These are phyloP conservation scores for Aspergillus alliaceus DNA, from an alignment of 2,329 filamentous ascomycete genomes.

Conservation along the genomic window DNA sequence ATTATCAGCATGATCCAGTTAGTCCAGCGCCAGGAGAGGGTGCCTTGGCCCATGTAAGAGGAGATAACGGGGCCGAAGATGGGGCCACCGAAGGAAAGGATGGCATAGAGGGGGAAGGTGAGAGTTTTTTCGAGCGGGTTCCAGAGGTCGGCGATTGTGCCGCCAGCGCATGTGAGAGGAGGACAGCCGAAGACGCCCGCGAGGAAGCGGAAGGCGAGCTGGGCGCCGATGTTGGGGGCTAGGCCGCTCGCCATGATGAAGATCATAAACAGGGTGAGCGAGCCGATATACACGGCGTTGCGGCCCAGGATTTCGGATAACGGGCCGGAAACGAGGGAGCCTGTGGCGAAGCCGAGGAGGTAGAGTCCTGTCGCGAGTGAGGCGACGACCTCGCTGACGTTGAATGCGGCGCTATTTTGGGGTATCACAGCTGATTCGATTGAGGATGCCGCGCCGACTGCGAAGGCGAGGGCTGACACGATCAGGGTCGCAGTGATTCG, in stretches of 20 bases:
- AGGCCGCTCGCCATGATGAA: slow-evolving; percentile 51
- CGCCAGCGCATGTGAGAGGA: slow-evolving; percentile 46
- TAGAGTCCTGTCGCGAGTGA: slow-evolving; percentile 46
- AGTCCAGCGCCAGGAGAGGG: slow-evolving; percentile 37
- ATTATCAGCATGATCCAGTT: slow-evolving; percentile 47
- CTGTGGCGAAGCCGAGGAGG: slow-evolving; percentile 49
- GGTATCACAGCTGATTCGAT: slow-evolving; percentile 53
- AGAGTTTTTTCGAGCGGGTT: slow-evolving; percentile 47
- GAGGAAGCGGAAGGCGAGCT: slow-evolving; percentile 51
- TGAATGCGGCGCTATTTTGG: slow-evolving; percentile 47
- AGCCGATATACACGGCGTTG: slow-evolving; percentile 51
- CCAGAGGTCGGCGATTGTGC: slow-evolving; percentile 48
- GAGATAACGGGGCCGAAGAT: slow-evolving; percentile 22
- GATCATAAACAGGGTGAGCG: slow-evolving; percentile 47
- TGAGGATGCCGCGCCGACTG: slow-evolving; percentile 52
- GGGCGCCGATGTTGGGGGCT: slow-evolving; percentile 49
- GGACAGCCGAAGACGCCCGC: slow-evolving; percentile 49
- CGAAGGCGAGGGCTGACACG: slow-evolving; percentile 50
- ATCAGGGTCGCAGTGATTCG: slow-evolving; percentile 43
- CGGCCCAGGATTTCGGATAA: slow-evolving; percentile 50
- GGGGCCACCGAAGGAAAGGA: slow-evolving; percentile 40
- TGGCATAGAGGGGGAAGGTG: slow-evolving; percentile 52
- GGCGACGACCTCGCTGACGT: slow-evolving; percentile 53
- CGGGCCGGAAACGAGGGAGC: slow-evolving; percentile 50
- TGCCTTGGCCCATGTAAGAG: slow-evolving; percentile 13